Conservation (phyloP, 2,329 filamentous ascomycete genomes). For the Beauveria sp. region DNA sequence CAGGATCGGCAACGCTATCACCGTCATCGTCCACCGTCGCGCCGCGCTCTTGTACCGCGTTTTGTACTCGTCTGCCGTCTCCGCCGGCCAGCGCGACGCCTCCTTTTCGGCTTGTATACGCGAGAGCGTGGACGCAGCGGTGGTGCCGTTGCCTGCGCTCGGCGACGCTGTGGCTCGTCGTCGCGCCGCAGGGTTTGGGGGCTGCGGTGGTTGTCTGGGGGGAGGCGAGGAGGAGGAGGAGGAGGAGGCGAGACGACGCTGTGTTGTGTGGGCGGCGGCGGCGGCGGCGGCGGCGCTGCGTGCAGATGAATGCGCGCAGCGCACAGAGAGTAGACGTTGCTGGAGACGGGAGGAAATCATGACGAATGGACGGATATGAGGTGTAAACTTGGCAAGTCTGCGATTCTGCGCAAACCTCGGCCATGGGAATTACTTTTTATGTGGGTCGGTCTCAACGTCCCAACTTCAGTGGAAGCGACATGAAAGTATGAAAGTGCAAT, state of each 20-base stretch:
- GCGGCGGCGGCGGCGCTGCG: neutral
- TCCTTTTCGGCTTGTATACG: slow-evolving; percentile 16
- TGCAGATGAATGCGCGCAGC: neutral
- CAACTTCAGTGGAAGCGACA: neutral
- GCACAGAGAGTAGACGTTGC: neutral
- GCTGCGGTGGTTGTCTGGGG: neutral
- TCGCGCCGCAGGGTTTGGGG: neutral
- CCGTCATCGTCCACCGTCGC: slow-evolving; percentile 36
- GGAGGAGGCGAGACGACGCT: neutral
- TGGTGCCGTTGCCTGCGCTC: slow-evolving; percentile 15
- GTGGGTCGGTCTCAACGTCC: neutral
- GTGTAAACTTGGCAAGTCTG: neutral
- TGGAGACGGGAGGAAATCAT: neutral
- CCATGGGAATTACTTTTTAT: neutral
- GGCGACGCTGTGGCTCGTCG: neutral
- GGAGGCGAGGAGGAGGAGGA: neutral
- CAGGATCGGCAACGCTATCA: slow-evolving; percentile 47
- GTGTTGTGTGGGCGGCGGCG: neutral
- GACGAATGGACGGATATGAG: neutral
- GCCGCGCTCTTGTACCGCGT: slow-evolving; percentile 35
- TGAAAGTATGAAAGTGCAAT: neutral
- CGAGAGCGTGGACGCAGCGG: neutral
- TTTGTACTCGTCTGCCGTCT: slow-evolving; percentile 29
- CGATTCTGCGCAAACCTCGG: neutral
- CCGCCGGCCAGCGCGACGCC: slow-evolving; percentile 12